Base-by-base conservation (phyloP, 495 filamentous ascomycete genomes). In the Aspergillus kassunensis region DNA sequence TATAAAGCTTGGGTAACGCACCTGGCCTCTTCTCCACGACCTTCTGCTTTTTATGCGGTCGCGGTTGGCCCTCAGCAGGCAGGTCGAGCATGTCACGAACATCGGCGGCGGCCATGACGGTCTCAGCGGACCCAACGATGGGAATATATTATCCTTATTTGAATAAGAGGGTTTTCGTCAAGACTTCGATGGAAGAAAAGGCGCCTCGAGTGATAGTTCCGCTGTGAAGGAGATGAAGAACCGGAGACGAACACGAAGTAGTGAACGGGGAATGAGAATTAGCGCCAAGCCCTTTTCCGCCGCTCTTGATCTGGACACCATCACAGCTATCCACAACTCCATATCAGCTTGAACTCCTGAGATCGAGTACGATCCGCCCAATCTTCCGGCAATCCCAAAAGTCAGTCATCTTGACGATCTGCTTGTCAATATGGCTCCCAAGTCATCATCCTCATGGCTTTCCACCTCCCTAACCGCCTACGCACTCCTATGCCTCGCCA, bases 51-150 rank as follows among this genome's bases (percentile, higher is more conserved):
- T 95, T 95, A 41, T 79, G 68, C 10, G 87, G 83, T 49, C 79
- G 75, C 34, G 80, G 72, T 55, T 80, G 71, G 55, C 80, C 82
- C 60, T 86, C 77, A 49, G 73, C 78, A 44, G 88, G 84, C 63
- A 95, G 74, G 67, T 89, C 87, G 69, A 96, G 85, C 67, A 96
- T 88, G 70, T 96, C 90, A 70, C 88, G 89, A 51, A 93, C 83
- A 79, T 96, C 90, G 69, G 88, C 89, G 58, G 74, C 76, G 61
- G 86, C 80, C 85, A 89, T 91, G 59, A 50, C 73, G 13, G 42
- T 45, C 15, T 13, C 30, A 16, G 19, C 15, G 15, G 21, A 29
- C 23, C 35, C 44, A 19, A 12, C 33, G 30, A 46, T 19, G 20
- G 6, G 19, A 6, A 18, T 11, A 23, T 20, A 10, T 1, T 11